Base-by-base conservation (phyloP, 768 basidiomycete genomes). In the Termitomyces sp. region DNA sequence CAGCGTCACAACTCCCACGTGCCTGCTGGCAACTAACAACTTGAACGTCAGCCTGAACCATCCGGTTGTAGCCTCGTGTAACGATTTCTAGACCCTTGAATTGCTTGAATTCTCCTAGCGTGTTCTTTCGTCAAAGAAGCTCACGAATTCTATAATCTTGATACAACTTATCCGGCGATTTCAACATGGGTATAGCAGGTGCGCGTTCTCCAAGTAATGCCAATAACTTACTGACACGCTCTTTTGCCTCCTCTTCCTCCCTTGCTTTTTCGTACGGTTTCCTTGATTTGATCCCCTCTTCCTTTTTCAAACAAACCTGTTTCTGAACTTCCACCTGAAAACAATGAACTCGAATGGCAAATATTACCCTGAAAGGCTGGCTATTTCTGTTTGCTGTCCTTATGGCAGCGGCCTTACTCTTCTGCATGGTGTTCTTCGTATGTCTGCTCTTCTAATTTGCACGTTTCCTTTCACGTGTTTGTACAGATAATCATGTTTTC, bases 391-490 rank as follows among this genome's bases (percentile, higher is more conserved):
- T 98, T 71, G 85, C 93, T 69, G 95, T 98, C 71, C 86, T 98
- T 54, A 86, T 93, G 85, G 90, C 95, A 64, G 96, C 95, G 19
- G 94, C 88, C 34, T 80, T 98, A 58, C 78, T 99, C 59, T 99
- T 99, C 79, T 97, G 95, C 65, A 95, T 95, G 90, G 97, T 99
- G 70, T 99, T 98, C 82, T 99, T 97, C 75, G 96, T 98, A 67
- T 74, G 93, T 88, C 43, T 23, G 16, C 17, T 42, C 5, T 31
- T 12, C 31, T n/a, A 16, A 25, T 50, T 55, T 53, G 45, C 40
- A 43, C 53, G 46, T 29, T 17, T 35, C 32, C 37, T 21, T 52
- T 53, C 37, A 47, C 23, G 52, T 34, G 37, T 38, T 43, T 32
- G 35, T 34, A 48, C 65, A 98, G 96, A 98, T 99, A 68, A 98